phyloP scores from a whole-genome alignment of 768 basidiomycete genomes.

The Auriscalpium orientale region DNA sequence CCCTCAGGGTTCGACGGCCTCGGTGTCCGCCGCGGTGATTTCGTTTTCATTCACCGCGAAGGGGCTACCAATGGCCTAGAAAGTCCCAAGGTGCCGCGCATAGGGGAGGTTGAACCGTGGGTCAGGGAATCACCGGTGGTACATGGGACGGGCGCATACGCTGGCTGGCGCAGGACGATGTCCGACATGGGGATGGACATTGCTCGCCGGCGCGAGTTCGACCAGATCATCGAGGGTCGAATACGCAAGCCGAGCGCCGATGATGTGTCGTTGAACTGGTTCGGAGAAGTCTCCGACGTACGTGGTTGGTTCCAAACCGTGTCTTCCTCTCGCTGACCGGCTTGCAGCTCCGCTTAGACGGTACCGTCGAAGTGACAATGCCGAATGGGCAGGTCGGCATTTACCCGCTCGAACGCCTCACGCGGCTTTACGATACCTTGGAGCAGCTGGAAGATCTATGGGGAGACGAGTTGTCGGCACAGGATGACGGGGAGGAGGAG shows the following conservation, averaged over 20 bases:
- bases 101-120: constrained; percentile 82
- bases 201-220: constrained; percentile 37
- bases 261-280: constrained; percentile 56
- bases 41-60: constrained; percentile 69
- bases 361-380: constrained; percentile 64
- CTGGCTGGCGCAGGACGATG: constrained; percentile 70
- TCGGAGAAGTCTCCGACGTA: constrained; percentile 80
- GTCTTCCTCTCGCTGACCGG: constrained; percentile 2
- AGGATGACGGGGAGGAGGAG: constrained; percentile 24
- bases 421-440: constrained; percentile 71
- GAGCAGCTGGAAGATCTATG: constrained; percentile 71
- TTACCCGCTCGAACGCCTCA: constrained; percentile 62
- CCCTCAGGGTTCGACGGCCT: constrained; percentile 47
- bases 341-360: constrained; percentile 62
- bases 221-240: constrained; percentile 28
- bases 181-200: constrained; percentile 54
- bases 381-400: constrained; percentile 42
- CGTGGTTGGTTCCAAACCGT: constrained; percentile 16
- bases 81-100: constrained; percentile 65
- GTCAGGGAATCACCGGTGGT: constrained; percentile 51
- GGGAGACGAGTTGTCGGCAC: constrained; percentile 34
- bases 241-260: constrained; percentile 35
- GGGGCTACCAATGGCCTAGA: constrained; percentile 67
- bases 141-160: constrained; percentile 40
- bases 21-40: constrained; percentile 78